phyloP scores from a whole-genome alignment of 2,329 filamentous ascomycete genomes.

The Drechmeria coniospora region DNA sequence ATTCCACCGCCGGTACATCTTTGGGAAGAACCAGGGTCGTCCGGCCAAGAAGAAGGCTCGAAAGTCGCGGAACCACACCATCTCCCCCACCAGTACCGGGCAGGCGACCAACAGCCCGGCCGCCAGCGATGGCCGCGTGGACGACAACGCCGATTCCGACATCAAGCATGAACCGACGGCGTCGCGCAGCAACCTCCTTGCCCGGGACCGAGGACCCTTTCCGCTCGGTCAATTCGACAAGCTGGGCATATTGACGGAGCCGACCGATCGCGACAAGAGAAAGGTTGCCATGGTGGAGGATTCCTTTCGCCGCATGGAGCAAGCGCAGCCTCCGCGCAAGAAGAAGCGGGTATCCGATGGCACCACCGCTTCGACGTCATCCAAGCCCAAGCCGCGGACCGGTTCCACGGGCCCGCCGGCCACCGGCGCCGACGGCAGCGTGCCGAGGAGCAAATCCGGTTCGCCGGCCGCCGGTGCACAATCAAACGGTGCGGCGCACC shows the following conservation, averaged over 20 bases:
- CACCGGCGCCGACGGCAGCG: slow-evolving; percentile 36
- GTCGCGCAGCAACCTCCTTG: slow-evolving; percentile 48
- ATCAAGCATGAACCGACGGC: slow-evolving; percentile 28
- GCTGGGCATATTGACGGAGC: slow-evolving; percentile 44
- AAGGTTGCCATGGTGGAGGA: slow-evolving; percentile 53
- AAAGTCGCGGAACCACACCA: slow-evolving; percentile 37
- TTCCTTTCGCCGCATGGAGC: slow-evolving; percentile 46
- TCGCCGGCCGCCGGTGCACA: slow-evolving; percentile 31
- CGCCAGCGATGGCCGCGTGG: slow-evolving; percentile 43
- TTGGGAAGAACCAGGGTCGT: slow-evolving; percentile 26
- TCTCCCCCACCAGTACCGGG: slow-evolving; percentile 47
- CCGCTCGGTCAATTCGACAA: slow-evolving; percentile 45
- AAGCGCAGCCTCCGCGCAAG: slow-evolving; percentile 40
- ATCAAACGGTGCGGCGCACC: slow-evolving; percentile 20
- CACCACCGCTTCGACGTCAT: slow-evolving; percentile 15
- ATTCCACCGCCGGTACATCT: slow-evolving; percentile 43
- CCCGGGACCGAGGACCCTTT: slow-evolving; percentile 48
- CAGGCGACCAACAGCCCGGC: slow-evolving; percentile 48
- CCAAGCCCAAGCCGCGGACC: slow-evolving; percentile 24
- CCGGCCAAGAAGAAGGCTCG: slow-evolving; percentile 34
- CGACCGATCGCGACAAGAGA: slow-evolving; percentile 50
- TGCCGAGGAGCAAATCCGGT: slow-evolving; percentile 36
- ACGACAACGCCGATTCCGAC: slow-evolving; percentile 40
- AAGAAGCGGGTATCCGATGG: slow-evolving; percentile 49
- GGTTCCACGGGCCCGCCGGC: slow-evolving; percentile 19